A percentile compares a stretch with the other conserved stretches of the same genome.
These are phyloP conservation scores for Nicotiana noctiflora DNA, from an alignment of 257 asterid species.

Conservation along the genomic window DNA sequence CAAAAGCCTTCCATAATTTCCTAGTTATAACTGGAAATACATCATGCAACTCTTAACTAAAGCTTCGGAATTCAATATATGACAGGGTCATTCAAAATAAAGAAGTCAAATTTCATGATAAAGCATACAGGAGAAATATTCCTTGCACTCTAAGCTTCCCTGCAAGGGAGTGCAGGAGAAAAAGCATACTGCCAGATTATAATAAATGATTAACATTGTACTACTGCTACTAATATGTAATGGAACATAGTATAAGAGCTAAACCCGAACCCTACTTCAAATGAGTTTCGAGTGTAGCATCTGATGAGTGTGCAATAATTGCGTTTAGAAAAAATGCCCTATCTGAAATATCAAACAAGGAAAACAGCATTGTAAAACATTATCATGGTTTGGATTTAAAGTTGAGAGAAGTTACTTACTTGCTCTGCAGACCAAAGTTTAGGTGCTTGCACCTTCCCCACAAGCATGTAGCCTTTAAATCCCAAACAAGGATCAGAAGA, in stretches of 20 bases:
- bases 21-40: background rate
- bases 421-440: constrained; percentile 94
- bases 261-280: background rate
- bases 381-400: background rate
- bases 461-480: constrained; percentile 65
- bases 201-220: background rate
- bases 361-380: background rate
- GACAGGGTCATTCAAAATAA: background rate
- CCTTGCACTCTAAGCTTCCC: background rate
- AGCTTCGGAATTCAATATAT: background rate
- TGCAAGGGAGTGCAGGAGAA: background rate
- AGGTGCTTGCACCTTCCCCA: constrained; percentile 63
- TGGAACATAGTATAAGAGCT: background rate
- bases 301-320: background rate
- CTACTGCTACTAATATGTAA: background rate
- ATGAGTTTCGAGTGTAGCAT: background rate
- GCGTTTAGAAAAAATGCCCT: background rate
- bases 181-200: background rate
- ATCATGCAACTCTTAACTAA: background rate
- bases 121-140: background rate
- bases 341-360: background rate
- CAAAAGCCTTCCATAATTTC: background rate
- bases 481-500: constrained; percentile 59
- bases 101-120: background rate
- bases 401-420: constrained; percentile 26